These are phyloP conservation scores for Debaryomyces tyrocola DNA, from an alignment of 805 yeast species.

Conservation along the genomic window DNA sequence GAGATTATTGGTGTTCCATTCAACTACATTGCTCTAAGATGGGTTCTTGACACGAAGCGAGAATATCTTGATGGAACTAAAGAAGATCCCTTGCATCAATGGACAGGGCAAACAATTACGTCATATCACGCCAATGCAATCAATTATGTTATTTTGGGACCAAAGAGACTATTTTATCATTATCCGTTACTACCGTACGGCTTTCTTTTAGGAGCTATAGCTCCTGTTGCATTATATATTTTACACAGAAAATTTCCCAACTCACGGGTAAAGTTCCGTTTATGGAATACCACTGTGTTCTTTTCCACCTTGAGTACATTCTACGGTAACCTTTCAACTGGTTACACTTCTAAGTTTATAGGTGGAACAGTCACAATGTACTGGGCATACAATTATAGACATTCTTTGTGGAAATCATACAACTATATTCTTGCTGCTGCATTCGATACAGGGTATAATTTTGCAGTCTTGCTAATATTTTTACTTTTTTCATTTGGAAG, in stretches of 20 bases:
- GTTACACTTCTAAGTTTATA: conserved; percentile 47
- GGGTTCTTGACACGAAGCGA: conserved; percentile 44
- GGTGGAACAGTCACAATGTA: conserved; percentile 50
- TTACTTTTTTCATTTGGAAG: conserved; percentile 26
- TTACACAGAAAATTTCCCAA: conserved; percentile 28
- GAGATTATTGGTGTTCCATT: conserved; percentile 54
- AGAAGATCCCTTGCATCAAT: conserved; percentile 48
- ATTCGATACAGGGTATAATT: conserved; percentile 49
- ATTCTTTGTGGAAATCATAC: conserved; percentile 40
- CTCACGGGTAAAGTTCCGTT: conserved; percentile 23
- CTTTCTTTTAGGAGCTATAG: conserved; percentile 38
- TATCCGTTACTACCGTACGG: conserved; percentile 47
- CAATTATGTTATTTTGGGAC: conserved; percentile 52
- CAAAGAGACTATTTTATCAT: conserved; percentile 41
- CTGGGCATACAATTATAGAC: conserved; percentile 40
- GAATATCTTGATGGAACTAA: conserved; percentile 33
- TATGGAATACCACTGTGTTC: conserved; percentile 49
- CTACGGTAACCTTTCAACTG: conserved; percentile 52
- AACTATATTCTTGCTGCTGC: conserved; percentile 54
- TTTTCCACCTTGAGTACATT: conserved; percentile 49
- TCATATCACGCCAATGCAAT: conserved; percentile 49
- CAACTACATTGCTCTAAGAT: conserved; percentile 48
- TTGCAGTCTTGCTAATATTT: conserved; percentile 42
- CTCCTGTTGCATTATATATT: conserved; percentile 34
- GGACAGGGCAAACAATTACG: conserved; percentile 49